Percentiles rank a stretch among this genome's conserved stretches.
Evolutionary conservation across 176 grass and related monocot species (phyloP).

Genomic region (Neostapfia colusana): DNA sequence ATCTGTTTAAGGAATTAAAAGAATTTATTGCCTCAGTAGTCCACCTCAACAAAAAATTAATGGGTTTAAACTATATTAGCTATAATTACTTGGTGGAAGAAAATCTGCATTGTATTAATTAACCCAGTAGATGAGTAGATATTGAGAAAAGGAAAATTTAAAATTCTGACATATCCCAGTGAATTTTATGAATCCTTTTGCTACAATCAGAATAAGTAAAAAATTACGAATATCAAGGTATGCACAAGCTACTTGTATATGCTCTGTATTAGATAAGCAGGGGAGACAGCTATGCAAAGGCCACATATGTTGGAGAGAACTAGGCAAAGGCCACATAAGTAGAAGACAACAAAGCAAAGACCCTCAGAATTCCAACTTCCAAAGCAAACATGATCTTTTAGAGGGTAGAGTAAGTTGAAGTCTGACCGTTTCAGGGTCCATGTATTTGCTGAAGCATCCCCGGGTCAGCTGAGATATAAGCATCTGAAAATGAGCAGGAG

Average conservation of each 20-base stretch:
- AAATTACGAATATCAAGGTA: slow-evolving; percentile 6
- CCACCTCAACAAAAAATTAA: neutral
- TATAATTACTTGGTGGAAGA: neutral
- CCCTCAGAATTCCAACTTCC: neutral
- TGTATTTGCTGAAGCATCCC: slow-evolving; percentile 51
- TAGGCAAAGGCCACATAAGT: slow-evolving; percentile 6
- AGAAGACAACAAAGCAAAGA: slow-evolving; percentile 9
- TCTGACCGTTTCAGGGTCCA: slow-evolving; percentile 73
- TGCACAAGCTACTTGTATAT: neutral
- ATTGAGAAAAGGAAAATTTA: neutral
- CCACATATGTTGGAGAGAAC: slow-evolving; percentile 5
- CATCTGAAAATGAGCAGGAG: slow-evolving; percentile 49
- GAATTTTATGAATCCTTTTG: neutral
- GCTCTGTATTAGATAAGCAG: slow-evolving; percentile 1
- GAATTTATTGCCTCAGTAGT: slow-evolving; percentile 9
- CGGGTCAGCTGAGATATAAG: slow-evolving; percentile 62
- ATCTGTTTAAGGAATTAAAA: slow-evolving; percentile 6
- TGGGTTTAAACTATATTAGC: neutral
- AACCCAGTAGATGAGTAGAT: neutral
- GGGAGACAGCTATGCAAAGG: slow-evolving; percentile 3
- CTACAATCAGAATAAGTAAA: slow-evolving; percentile 9
- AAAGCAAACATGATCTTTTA: slow-evolving; percentile 25
- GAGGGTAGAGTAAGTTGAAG: neutral
- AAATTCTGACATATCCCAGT: neutral
- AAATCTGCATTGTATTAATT: neutral